A percentile compares a stretch with the other conserved stretches of the same genome.
phyloP scores from a whole-genome alignment of 345 rosid species.

The Linum lewisii region DNA sequence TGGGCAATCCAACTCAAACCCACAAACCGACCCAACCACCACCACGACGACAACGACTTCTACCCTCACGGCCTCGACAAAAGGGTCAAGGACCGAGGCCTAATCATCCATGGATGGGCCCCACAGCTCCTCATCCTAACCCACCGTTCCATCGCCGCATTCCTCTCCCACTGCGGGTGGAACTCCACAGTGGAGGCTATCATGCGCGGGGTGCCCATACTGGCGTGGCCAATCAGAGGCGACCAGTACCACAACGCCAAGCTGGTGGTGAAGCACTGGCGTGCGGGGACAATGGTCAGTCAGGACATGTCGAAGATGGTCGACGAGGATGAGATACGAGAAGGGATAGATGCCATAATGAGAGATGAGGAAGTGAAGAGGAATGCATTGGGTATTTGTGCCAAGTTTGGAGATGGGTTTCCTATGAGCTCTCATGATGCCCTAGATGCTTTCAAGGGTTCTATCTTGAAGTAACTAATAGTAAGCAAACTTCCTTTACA shows the following conservation, averaged over 20 bases:
- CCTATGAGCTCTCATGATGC: conserved; percentile 17
- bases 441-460: conserved; percentile 19
- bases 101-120: conserved; percentile 35
- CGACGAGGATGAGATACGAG: conserved; percentile 15
- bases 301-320: conserved; percentile 16
- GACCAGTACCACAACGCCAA: conserved; percentile 30
- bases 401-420: conserved; percentile 21
- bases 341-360: conserved; percentile 33
- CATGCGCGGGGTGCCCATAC: conserved; percentile 24
- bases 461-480: conserved; percentile 4
- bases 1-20: conserved; percentile 26
- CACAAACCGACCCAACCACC: neutral
- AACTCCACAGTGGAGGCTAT: conserved; percentile 31
- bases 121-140: conserved; percentile 33
- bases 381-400: conserved; percentile 10
- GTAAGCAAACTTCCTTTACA: too few species aligned
- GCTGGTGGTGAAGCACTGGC: conserved; percentile 19
- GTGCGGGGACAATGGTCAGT: conserved; percentile 14
- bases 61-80: conserved; percentile 15
- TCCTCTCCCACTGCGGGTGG: conserved; percentile 41
- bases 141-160: conserved; percentile 32
- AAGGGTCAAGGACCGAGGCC: conserved; percentile 22
- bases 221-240: conserved; percentile 33
- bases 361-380: conserved; percentile 22
- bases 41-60: neutral